Conservation (phyloP, 1,284 basidiomycete species). For the Laetiporus sulphureus region DNA sequence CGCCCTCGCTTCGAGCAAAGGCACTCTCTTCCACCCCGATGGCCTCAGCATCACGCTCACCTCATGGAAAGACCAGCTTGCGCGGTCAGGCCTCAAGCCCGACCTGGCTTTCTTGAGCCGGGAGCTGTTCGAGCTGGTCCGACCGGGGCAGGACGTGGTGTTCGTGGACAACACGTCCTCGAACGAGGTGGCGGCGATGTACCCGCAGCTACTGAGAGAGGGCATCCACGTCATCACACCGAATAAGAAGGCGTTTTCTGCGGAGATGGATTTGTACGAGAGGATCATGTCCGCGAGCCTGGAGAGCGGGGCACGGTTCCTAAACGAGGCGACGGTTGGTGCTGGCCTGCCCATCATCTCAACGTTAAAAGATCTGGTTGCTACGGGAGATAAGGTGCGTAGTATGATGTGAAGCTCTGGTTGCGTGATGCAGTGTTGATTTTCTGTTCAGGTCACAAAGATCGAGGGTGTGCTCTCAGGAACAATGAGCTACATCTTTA, state of each 20-base stretch:
- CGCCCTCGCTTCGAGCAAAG: constrained; percentile 74
- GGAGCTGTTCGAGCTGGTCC: constrained; percentile 39
- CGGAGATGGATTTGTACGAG: constrained; percentile 66
- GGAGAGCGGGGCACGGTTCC: constrained; percentile 59
- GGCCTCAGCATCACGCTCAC: constrained; percentile 33
- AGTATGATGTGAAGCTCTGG: not conserved
- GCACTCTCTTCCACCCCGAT: constrained; percentile 53
- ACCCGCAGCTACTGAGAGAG: constrained; percentile 75
- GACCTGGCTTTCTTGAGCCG: constrained; percentile 41
- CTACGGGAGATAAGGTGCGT: constrained; percentile 85
- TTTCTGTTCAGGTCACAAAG: constrained; percentile 49
- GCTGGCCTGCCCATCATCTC: constrained; percentile 92
- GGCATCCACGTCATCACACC: constrained; percentile 92
- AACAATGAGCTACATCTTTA: constrained; percentile 99
- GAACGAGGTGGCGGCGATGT: constrained; percentile 76
- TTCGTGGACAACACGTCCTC: constrained; percentile 95
- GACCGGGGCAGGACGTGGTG: constrained; percentile 53
- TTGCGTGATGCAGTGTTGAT: not conserved
- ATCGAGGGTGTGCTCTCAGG: constrained; percentile 90
- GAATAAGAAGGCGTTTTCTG: constrained; percentile 96
- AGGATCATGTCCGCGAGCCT: constrained; percentile 54
- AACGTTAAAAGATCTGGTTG: constrained; percentile 87
- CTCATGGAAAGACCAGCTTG: constrained; percentile 42
- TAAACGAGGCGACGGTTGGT: constrained; percentile 94
- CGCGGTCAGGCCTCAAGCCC: constrained; percentile 33